Base-by-base conservation (phyloP, 192 early-diverging fungal species). In the Linnemannia hyalina region DNA sequence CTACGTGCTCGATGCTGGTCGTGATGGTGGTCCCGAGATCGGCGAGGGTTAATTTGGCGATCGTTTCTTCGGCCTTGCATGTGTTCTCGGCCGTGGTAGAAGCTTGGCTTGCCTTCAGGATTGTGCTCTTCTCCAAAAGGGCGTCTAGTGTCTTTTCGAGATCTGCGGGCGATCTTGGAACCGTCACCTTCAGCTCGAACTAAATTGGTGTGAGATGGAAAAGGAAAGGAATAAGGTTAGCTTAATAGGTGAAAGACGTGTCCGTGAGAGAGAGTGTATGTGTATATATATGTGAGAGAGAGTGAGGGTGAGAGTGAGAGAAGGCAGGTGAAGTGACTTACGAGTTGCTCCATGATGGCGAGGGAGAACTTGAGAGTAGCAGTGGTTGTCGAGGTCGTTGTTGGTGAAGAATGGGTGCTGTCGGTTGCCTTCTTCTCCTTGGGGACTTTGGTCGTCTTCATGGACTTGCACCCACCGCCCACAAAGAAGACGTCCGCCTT, bases 1-100 rank as follows among this genome's bases (percentile, higher is more conserved):
- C 68, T 0, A 47, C 42, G 35, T 46, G 49, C 11, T 78, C 74
- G 32, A 60, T 52, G 13, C 47, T 36, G 2, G 49, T n/a, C 11
- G 11, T 40, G 32, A 52, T n/a, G 80, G 75, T 74, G 79, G 84
- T 32, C 85, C 88, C 36, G 84, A 77, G 52, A 85, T 82, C 82
- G 18, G 42, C 32, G 11, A 72, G 16, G 60, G 69, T 90, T 84
- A 78, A 54, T 26, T 78, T 78, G 22, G 92, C 94, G 77, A 98
- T 94, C 89, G 93, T 94, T 47, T 92, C 95, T 87, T 97, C 93
- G 42, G 95, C 97, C 82, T 93, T 93, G 74, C 89, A 91, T 91
- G 95, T 97, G 90, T 97, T 97, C 81, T 94, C 94, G 15, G 85
- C 92, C 54, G 96, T 97, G 29, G 90, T 91, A 49, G 88, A 89